phyloP scores from a whole-genome alignment of 257 asterid genomes.

The Solanum gandarillasii region DNA sequence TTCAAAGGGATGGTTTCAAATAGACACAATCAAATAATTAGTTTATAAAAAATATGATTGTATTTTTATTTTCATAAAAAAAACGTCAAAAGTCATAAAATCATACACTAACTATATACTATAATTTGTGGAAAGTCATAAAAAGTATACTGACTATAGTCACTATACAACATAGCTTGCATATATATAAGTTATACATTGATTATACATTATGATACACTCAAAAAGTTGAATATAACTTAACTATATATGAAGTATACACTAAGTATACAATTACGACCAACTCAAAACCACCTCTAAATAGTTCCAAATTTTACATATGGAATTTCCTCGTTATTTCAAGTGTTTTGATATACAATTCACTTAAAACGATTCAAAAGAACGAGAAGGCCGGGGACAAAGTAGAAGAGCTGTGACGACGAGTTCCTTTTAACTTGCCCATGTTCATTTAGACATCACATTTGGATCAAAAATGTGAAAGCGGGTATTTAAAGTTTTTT shows the following conservation, averaged over 20 bases:
- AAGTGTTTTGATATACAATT: too few species aligned
- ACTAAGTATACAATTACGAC: accelerated
- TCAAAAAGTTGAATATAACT: neutral
- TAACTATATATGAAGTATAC: too few species aligned
- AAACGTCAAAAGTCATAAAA: too few species aligned
- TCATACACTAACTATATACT: accelerated
- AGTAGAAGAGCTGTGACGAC: neutral
- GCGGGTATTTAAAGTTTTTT: neutral
- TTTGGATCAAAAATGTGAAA: neutral
- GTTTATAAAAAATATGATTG: too few species aligned
- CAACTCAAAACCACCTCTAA: too few species aligned
- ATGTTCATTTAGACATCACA: neutral
- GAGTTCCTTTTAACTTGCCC: neutral
- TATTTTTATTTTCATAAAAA: too few species aligned
- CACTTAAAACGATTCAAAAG: too few species aligned
- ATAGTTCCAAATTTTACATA: too few species aligned
- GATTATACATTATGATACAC: neutral
- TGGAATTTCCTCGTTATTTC: accelerated
- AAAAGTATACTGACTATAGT: too few species aligned
- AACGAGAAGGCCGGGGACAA: too few species aligned
- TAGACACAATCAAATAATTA: too few species aligned
- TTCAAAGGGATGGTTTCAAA: accelerated
- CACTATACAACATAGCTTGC: neutral
- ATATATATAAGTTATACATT: neutral
- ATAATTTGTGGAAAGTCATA: neutral